Percentiles rank a stretch among this genome's conserved stretches.
These are phyloP conservation scores for Pichia sp. DNA, from an alignment of 1,139 yeast species.

Conservation along the genomic window DNA sequence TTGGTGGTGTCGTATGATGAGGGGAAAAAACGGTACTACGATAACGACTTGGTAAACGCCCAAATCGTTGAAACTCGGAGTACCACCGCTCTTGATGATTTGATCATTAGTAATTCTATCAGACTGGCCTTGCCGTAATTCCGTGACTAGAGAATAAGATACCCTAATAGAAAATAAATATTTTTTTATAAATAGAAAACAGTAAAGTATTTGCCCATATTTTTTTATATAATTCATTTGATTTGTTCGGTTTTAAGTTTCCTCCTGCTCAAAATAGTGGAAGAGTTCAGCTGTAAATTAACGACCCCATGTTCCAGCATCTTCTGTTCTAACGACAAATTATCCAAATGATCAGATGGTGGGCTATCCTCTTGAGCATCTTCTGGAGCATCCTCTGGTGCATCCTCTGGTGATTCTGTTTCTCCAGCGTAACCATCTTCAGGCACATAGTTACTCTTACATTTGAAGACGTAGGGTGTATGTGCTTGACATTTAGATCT, in stretches of 20 bases:
- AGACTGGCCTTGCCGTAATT: not conserved
- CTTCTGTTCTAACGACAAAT: slow-evolving; percentile 13
- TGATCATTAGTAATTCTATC: slow-evolving; percentile 12
- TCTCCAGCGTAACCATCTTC: slow-evolving; percentile 12
- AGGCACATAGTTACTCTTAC: not conserved
- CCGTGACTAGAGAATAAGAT: not conserved
- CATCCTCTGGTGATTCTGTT: not conserved
- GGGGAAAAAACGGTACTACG: slow-evolving; percentile 60
- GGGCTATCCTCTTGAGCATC: not conserved
- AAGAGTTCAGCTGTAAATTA: slow-evolving; percentile 53
- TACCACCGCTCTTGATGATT: slow-evolving; percentile 17
- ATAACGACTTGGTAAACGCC: slow-evolving; percentile 72
- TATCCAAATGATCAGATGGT: not conserved
- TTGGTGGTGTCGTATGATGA: slow-evolving; percentile 51
- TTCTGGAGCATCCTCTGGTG: not conserved
- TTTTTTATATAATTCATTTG: not conserved
- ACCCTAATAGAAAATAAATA: slow-evolving; percentile 1
- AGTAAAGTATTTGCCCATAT: not conserved
- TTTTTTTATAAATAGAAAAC: not conserved
- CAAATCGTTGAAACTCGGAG: slow-evolving; percentile 47
- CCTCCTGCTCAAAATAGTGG: slow-evolving; percentile 59
- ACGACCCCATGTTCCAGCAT: slow-evolving; percentile 31
- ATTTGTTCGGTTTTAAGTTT: slow-evolving; percentile 26
- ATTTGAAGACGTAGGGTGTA: slow-evolving; percentile 19
- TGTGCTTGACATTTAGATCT: slow-evolving; percentile 16